Base-by-base conservation (phyloP, 805 yeast species). In the Starmera quercuum region DNA sequence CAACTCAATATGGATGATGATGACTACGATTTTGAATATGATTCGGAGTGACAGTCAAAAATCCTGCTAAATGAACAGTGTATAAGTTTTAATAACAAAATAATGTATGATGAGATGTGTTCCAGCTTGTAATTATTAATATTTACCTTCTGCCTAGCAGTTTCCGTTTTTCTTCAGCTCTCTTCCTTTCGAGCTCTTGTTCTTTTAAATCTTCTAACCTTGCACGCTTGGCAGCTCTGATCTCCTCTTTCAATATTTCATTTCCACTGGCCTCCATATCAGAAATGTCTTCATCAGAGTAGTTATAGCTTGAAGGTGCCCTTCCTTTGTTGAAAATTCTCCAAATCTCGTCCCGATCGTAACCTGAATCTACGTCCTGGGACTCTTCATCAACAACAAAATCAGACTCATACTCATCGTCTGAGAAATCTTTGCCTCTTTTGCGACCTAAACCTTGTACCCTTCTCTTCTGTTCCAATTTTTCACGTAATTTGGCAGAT, bases 191-290 rank as follows among this genome's bases (percentile, higher is more conserved):
- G 49, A 76, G 66, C 34, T 64, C 73, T 48, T 73, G 74, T 53
- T 88, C 97, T 33, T 69, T 61, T 31, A 66, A 61, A 50, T 90
- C 98, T 52, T 92, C 98, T 26, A 68, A 41, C 44, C 73, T 69
- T 0, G 95, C 98, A 35, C 68, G 70, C 32, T 68, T 68, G 24
- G 76, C 64, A 10, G 95, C 80, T 22, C 71, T 50, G 40, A 64
- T 72, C 57, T 90, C 98, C 49, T 90, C 98, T 36, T 75, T 83
- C 27, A 86, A 61, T 17, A 92, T 75, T 42, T 90, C 97, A 19
- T 78, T 78, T 19, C 96, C 97, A 1, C 92, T 81, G 3, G 96
- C 96, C 53, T 90, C 97, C 97, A 92, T 90, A 48, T 84, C 71
- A 17, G 65, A 64, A 7, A 71, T 68, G 35, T 67, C 72, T 35